phyloP scores from a whole-genome alignment of 768 basidiomycete genomes.

The Leucocoprinus leucothites region DNA sequence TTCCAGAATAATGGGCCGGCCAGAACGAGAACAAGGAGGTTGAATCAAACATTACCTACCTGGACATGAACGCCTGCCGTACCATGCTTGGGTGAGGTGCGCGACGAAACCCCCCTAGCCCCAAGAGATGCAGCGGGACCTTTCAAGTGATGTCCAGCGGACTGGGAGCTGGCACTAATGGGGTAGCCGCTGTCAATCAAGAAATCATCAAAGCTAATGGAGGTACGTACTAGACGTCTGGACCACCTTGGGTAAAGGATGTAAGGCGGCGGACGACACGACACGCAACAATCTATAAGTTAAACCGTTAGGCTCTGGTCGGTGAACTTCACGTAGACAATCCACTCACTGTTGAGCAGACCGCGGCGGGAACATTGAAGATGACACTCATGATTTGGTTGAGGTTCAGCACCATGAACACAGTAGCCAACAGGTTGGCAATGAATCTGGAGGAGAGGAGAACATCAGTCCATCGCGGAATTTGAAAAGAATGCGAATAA shows the following conservation, averaged over 20 bases:
- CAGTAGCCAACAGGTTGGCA: conserved; percentile 40
- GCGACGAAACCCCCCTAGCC: conserved; percentile 14
- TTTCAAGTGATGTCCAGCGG: not conserved
- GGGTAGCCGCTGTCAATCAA: not conserved
- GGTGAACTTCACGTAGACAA: not conserved
- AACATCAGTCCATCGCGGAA: not conserved
- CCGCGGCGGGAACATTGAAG: conserved; percentile 64
- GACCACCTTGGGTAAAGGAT: conserved; percentile 39
- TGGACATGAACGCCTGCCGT: conserved; percentile 43
- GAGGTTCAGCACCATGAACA: conserved; percentile 64
- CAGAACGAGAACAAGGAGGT: not conserved
- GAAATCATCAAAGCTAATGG: not conserved
- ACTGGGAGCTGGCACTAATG: not conserved
- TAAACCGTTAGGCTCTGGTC: not conserved
- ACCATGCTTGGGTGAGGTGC: conserved; percentile 8
- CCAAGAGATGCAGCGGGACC: not conserved
- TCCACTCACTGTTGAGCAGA: conserved; percentile 44
- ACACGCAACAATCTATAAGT: conserved; percentile 50
- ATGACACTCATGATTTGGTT: conserved; percentile 67
- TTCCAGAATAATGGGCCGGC: not conserved
- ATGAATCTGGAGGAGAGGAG: conserved; percentile 34
- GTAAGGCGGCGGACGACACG: conserved; percentile 59
- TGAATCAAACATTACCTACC: conserved; percentile 21
- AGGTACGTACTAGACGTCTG: conserved; percentile 44
- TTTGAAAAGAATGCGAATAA: not conserved